Conservation (phyloP, 805 yeast genomes). For the Sugiyamaella floridensis region DNA sequence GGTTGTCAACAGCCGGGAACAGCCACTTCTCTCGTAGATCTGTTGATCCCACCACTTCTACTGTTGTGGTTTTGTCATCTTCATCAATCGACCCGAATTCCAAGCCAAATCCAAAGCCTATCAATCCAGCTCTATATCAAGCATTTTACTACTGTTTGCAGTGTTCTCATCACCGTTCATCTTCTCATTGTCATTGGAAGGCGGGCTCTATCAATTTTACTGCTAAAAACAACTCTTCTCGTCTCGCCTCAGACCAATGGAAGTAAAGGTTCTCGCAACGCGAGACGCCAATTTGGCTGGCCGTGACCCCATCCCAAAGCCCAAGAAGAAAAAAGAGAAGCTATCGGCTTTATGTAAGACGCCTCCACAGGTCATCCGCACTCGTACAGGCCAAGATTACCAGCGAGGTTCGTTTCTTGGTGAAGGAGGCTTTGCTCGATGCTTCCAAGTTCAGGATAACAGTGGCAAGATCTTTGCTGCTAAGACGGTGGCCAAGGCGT, state of each 20-base stretch:
- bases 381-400: slow-evolving; percentile 80
- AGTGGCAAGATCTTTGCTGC: slow-evolving; percentile 85
- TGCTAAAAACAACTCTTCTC: too few relatives aligned
- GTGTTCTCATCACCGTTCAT: too few relatives aligned
- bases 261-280: neutral
- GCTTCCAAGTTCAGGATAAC: slow-evolving; percentile 93
- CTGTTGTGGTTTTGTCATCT: neutral
- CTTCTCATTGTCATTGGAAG: too few relatives aligned
- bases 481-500: slow-evolving; percentile 94
- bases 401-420: slow-evolving; percentile 88
- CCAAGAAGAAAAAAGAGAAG: slow-evolving; percentile 72
- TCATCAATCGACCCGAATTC: neutral
- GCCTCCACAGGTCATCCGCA: slow-evolving; percentile 89
- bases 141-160: too few relatives aligned
- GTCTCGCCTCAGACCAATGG: neutral
- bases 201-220: too few relatives aligned
- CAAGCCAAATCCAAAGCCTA: neutral
- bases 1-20: neutral
- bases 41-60: neutral
- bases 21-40: neutral
- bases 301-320: neutral
- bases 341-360: slow-evolving; percentile 88
- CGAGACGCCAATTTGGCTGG: neutral
- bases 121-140: too few relatives aligned
- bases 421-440: slow-evolving; percentile 98